phyloP scores from a whole-genome alignment of 2,329 filamentous ascomycete species.

The Chalara sp. region DNA sequence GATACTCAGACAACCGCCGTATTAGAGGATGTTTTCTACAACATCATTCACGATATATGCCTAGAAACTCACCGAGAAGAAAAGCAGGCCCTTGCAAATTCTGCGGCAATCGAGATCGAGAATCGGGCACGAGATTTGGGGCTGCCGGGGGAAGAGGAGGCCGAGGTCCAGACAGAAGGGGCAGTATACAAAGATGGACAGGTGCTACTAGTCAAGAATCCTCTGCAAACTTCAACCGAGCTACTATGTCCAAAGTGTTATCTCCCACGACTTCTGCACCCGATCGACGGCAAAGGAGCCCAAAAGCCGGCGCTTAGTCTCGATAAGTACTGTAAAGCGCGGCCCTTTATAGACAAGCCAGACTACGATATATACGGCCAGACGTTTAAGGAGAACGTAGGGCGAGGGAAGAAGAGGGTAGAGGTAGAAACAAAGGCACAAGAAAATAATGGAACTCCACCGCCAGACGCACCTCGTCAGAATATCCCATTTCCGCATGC shows the following conservation, averaged over 20 bases:
- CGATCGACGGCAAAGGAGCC: constrained; percentile 63
- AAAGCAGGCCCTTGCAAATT: constrained; percentile 63
- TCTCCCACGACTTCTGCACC: constrained; percentile 65
- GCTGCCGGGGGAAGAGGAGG: constrained; percentile 14
- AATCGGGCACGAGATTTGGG: constrained; percentile 32
- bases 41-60: constrained; percentile 68
- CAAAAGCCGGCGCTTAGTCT: constrained; percentile 58
- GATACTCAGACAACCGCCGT: constrained; percentile 50
- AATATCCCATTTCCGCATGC: constrained; percentile 59
- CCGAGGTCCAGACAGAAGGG: constrained; percentile 53
- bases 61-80: constrained; percentile 72
- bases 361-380: constrained; percentile 79
- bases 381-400: constrained; percentile 68
- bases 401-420: constrained; percentile 78
- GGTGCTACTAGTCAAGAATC: constrained; percentile 64
- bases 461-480: constrained; percentile 48
- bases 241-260: constrained; percentile 70
- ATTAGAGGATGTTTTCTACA: constrained; percentile 69
- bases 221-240: constrained; percentile 62
- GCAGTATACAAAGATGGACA: constrained; percentile 64
- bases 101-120: constrained; percentile 58
- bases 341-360: constrained; percentile 68
- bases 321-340: constrained; percentile 67
- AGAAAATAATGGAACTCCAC: constrained; percentile 26
- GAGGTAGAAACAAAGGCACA: constrained; percentile 45